Evolutionary conservation across 805 yeast species (phyloP), one percentile per base, ranked within the genome.

Genomic region (Saccharomycodes ludwigii): DNA sequence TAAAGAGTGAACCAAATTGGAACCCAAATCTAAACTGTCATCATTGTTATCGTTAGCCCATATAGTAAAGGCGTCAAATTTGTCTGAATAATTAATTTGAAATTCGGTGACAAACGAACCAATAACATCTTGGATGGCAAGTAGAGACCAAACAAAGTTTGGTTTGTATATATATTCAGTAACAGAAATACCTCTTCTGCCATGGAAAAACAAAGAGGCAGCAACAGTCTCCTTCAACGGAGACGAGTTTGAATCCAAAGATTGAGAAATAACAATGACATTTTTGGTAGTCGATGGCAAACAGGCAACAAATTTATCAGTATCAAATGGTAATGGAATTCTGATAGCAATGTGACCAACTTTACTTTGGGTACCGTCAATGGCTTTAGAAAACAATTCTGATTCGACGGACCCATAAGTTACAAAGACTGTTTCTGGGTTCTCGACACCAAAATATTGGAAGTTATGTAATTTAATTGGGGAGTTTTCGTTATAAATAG

Each of bases 291-390:
- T 52, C 4, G 52, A 39, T 18, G 94, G 88, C 31, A 86, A 60
- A 8, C 66, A 48, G 3, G 60, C 48, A 31, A 71, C 58, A 50
- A 85, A 84, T 42, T 68, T 68, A 20, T 61, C 63, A 21, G 69
- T 63, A 43, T 76, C 72, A 56, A 85, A 84, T 9, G 95, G 95
- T 32, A 76, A 59, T 34, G 93, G 88, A 27, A 82, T 71, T 56
- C 95, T 71, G 30, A 76, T 69, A 34, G 76, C 67, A 35, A 86
- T 54, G 30, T 77, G 70, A 40, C 85, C 94, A 31, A 72, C 66
- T n/a, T 61, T 54, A 12, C 50, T 39, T 31, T 54, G 52, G 4
- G 50, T 36, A 14, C 50, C 48, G 21, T 50, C 41, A 29, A 76
- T 59, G 18, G 67, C 62, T 18, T 59, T 54, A 29, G 68, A 44